Conservation (phyloP, 2,329 filamentous ascomycete species). For the Cordyceps sp. region DNA sequence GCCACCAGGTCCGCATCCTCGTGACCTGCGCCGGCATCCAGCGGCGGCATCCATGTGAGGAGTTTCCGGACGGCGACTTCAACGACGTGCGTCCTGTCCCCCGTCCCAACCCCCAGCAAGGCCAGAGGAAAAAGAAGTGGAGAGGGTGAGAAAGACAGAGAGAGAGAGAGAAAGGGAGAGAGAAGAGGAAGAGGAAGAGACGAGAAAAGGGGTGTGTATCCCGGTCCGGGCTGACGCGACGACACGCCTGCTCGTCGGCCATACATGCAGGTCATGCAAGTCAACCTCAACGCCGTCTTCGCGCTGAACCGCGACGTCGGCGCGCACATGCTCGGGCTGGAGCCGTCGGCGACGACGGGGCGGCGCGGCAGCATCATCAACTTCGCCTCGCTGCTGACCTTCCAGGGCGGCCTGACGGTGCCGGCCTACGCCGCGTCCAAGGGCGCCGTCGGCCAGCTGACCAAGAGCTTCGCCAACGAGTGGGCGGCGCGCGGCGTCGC, state of each 20-base stretch:
- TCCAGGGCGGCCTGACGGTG: conserved; percentile 78
- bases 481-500: conserved; percentile 67
- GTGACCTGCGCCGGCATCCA: conserved; percentile 84
- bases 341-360: conserved; percentile 26
- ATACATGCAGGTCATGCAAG: conserved; percentile 67
- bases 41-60: conserved; percentile 54
- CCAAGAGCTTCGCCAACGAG: conserved; percentile 73
- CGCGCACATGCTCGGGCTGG: conserved; percentile 55
- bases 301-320: conserved; percentile 61
- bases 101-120: not conserved
- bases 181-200: no score
- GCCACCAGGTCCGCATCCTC: conserved; percentile 55
- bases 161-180: no score
- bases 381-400: conserved; percentile 63
- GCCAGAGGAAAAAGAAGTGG: no score
- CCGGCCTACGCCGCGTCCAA: conserved; percentile 79
- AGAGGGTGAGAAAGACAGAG: no score
- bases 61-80: conserved; percentile 66
- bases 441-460: conserved; percentile 70
- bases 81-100: conserved; percentile 31
- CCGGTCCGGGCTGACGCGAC: no score
- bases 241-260: no score
- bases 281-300: conserved; percentile 75
- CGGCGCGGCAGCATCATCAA: conserved; percentile 66
- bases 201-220: no score